phyloP scores from a whole-genome alignment of 2,329 filamentous ascomycete genomes.

The Tolypocladium album region DNA sequence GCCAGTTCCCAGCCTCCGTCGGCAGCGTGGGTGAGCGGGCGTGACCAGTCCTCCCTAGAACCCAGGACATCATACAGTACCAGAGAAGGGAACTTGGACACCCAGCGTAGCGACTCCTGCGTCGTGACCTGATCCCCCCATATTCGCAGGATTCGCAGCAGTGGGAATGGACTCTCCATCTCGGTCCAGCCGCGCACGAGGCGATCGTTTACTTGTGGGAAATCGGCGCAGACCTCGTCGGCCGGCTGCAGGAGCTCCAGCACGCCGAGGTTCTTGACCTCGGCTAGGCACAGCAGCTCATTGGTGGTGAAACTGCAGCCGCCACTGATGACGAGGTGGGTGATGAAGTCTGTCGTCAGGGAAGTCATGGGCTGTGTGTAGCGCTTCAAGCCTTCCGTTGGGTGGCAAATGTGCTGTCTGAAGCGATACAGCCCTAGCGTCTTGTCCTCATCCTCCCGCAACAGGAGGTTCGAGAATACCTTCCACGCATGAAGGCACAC shows the following conservation, averaged over 20 bases:
- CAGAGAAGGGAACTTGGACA: slow-evolving; percentile 31
- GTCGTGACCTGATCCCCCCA: slow-evolving; percentile 30
- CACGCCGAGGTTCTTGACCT: slow-evolving; percentile 34
- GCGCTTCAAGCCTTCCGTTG: slow-evolving; percentile 18
- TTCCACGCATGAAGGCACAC: slow-evolving; percentile 29
- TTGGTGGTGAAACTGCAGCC: slow-evolving; percentile 21
- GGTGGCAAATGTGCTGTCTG: slow-evolving; percentile 26
- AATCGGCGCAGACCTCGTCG: slow-evolving; percentile 14
- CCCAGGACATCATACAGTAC: slow-evolving; percentile 32
- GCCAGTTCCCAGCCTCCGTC: slow-evolving; percentile 23
- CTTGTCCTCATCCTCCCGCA: slow-evolving; percentile 20
- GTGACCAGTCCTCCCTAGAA: slow-evolving; percentile 23
- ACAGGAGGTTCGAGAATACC: slow-evolving; percentile 22
- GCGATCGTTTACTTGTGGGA: slow-evolving; percentile 31
- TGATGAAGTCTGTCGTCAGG: slow-evolving; percentile 25
- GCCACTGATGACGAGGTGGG: slow-evolving; percentile 28
- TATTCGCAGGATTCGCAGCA: slow-evolving; percentile 34
- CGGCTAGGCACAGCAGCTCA: slow-evolving; percentile 29
- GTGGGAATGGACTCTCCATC: slow-evolving; percentile 29
- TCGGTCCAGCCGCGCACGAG: slow-evolving; percentile 35
- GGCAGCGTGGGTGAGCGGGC: slow-evolving; percentile 10
- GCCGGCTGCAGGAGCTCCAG: slow-evolving; percentile 34
- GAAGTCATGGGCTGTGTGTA: slow-evolving; percentile 28
- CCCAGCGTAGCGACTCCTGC: slow-evolving; percentile 26
- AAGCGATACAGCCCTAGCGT: slow-evolving; percentile 26